Conservation (phyloP, 2,329 filamentous ascomycete genomes). For the Fusarium burgessii region DNA sequence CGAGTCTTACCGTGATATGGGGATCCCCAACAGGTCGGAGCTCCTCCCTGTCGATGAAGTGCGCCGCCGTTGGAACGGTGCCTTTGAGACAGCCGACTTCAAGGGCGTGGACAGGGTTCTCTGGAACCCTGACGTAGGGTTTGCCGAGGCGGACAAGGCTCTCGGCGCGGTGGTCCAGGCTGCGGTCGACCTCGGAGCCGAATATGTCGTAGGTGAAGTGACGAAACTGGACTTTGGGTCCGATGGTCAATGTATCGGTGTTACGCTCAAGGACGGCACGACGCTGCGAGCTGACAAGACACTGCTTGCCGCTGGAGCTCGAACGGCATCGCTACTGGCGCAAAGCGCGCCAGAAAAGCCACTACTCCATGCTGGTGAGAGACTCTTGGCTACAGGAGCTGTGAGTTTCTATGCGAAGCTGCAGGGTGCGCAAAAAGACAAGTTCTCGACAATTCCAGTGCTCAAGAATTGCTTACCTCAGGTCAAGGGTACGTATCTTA, state of each 20-base stretch:
- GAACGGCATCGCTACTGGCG: conserved; percentile 66
- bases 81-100: conserved; percentile 69
- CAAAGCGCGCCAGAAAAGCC: conserved; percentile 62
- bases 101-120: conserved; percentile 66
- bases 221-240: conserved; percentile 59
- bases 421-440: conserved; percentile 58
- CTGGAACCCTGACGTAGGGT: conserved; percentile 69
- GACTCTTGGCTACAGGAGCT: conserved; percentile 68
- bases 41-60: conserved; percentile 64
- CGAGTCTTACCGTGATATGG: conserved; percentile 51
- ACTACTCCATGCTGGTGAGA: conserved; percentile 63
- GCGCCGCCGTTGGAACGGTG: conserved; percentile 65
- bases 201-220: conserved; percentile 66
- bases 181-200: conserved; percentile 64
- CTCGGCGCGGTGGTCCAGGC: conserved; percentile 65
- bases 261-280: conserved; percentile 60
- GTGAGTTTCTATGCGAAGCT: conserved; percentile 57
- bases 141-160: conserved; percentile 69
- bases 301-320: conserved; percentile 67
- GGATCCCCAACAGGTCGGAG: conserved; percentile 55
- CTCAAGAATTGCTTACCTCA: conserved; percentile 59
- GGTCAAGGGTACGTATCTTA: conserved; percentile 56
- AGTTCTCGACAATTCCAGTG: conserved; percentile 65
- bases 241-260: conserved; percentile 61
- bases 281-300: conserved; percentile 63